Conservation (phyloP, 2,329 filamentous ascomycete genomes). For the Dothistroma septosporum region DNA sequence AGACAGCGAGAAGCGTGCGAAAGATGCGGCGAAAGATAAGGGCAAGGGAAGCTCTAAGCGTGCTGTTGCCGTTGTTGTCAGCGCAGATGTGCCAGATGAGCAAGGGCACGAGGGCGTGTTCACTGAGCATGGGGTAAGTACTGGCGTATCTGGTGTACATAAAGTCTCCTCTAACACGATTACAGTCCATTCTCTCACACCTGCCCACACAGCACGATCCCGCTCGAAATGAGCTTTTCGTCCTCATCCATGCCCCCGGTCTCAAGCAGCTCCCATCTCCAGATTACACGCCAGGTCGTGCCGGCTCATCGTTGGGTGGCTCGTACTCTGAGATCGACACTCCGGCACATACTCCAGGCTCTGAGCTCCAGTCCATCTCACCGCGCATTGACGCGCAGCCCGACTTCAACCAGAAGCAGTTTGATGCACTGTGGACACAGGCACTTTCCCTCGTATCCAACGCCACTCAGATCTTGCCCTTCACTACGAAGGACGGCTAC, state of each 20-base stretch:
- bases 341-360: conserved; percentile 60
- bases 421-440: conserved; percentile 76
- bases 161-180: conserved; percentile 24
- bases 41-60: conserved; percentile 45
- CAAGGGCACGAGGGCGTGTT: conserved; percentile 55
- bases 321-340: conserved; percentile 81
- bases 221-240: conserved; percentile 70
- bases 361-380: conserved; percentile 50
- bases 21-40: conserved; percentile 21
- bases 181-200: conserved; percentile 71
- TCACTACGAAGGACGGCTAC: conserved; percentile 77
- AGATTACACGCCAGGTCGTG: conserved; percentile 37
- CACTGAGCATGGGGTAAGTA: conserved; percentile 76
- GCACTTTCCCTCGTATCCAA: conserved; percentile 76
- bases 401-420: conserved; percentile 48
- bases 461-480: conserved; percentile 82
- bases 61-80: conserved; percentile 84
- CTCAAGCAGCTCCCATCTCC: conserved; percentile 53
- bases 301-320: conserved; percentile 64
- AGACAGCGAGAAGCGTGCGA: conserved; percentile 24
- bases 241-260: conserved; percentile 82
- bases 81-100: conserved; percentile 64
- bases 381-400: conserved; percentile 36
- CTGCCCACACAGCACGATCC: conserved; percentile 75
- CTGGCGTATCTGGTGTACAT: not conserved